A percentile compares a stretch with the other conserved stretches of the same genome.
Evolutionary conservation across 306 rosid genomes (phyloP).

Genomic region (Medicago truncatula): MtrunA17r5.0-ANR NC_053042.1:5239001-5239500

Average conservation of each 20-base stretch:
- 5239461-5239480: too few species aligned
- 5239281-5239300: slow-evolving; percentile 34
- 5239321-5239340: not conserved
- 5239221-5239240: not conserved
- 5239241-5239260: slow-evolving; percentile 28
- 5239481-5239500: too few species aligned
- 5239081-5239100: slow-evolving; percentile 2
- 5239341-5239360: not conserved
- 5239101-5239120: slow-evolving; percentile 38
- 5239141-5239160: slow-evolving; percentile 21
- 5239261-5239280: not conserved
- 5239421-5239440: too few species aligned
- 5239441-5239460: too few species aligned
- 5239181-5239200: slow-evolving; percentile 35
- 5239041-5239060: not conserved
- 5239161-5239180: slow-evolving; percentile 32
- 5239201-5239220: slow-evolving; percentile 38
- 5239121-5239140: slow-evolving; percentile 43
- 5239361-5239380: too few species aligned
- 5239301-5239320: not conserved
- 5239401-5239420: too few species aligned
- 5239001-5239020: too few species aligned
- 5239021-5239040: not conserved
- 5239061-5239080: slow-evolving; percentile 9
- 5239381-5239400: too few species aligned